Conservation (phyloP, 2,329 filamentous ascomycete genomes). For the Pleomassaria siparia region DNA sequence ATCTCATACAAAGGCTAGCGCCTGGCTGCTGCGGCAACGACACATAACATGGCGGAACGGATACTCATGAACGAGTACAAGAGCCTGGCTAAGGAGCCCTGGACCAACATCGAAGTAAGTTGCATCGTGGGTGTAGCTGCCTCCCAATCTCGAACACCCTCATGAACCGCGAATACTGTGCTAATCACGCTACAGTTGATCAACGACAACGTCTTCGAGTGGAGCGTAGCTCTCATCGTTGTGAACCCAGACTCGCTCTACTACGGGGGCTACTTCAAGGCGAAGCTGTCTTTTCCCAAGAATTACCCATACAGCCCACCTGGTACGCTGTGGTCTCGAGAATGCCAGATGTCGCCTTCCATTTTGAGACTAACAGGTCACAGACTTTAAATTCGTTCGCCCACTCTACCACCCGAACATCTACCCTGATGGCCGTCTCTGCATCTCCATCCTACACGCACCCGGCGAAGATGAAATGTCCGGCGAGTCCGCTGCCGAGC, state of each 20-base stretch:
- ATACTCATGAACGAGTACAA: conserved; percentile 89
- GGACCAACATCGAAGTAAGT: conserved; percentile 83
- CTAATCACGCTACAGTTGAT: conserved; percentile 59
- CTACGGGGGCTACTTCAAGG: conserved; percentile 91
- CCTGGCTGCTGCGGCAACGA: background rate
- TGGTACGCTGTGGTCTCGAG: conserved; percentile 43
- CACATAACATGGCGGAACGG: conserved; percentile 61
- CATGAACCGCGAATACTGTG: conserved; percentile 16
- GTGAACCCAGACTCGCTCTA: conserved; percentile 90
- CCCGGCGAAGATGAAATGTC: conserved; percentile 93
- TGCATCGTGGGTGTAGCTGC: background rate
- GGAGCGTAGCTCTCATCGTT: conserved; percentile 87
- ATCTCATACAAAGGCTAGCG: background rate
- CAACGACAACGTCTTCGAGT: conserved; percentile 78
- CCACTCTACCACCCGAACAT: conserved; percentile 92
- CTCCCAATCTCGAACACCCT: conserved; percentile 3
- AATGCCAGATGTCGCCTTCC: background rate
- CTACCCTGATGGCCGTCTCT: conserved; percentile 85
- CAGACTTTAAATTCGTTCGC: conserved; percentile 78
- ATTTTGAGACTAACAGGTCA: background rate
- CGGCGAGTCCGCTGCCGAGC: conserved; percentile 84
- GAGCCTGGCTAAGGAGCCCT: conserved; percentile 81
- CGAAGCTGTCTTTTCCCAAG: conserved; percentile 80
- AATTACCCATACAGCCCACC: conserved; percentile 92
- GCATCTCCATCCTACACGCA: conserved; percentile 93